A percentile compares a stretch with the other conserved stretches of the same genome.
These are phyloP conservation scores for Rubus parviflorus DNA, from an alignment of 306 rosid genomes.

Conservation along the genomic window DNA sequence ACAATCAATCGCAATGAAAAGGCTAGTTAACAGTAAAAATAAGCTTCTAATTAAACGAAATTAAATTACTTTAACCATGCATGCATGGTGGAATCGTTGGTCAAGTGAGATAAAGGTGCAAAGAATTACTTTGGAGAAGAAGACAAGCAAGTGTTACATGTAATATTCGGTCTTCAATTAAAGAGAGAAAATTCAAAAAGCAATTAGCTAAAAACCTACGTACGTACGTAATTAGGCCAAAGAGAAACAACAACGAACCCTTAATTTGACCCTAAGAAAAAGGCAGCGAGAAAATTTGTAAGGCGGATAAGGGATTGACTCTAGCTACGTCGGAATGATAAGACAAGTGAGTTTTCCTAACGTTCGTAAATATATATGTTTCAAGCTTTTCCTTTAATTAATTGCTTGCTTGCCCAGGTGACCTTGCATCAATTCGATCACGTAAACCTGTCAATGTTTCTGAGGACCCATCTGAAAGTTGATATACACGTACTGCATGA, in stretches of 20 bases:
- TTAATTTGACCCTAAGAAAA: not conserved
- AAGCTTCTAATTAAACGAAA: too few relatives aligned
- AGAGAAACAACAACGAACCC: not conserved
- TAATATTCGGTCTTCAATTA: not conserved
- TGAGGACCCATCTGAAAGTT: not conserved
- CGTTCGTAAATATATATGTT: not conserved
- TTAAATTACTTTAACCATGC: not conserved
- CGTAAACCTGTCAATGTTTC: not conserved
- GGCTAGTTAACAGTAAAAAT: too few relatives aligned
- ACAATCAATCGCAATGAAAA: too few relatives aligned
- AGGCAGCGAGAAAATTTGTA: not conserved
- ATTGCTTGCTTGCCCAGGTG: constrained; percentile 5
- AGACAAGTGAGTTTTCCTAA: not conserved
- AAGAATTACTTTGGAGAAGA: not conserved
- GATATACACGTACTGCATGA: not conserved
- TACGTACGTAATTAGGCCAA: not conserved
- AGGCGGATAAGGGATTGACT: constrained; percentile 13
- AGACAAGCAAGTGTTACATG: not conserved
- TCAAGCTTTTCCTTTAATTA: not conserved
- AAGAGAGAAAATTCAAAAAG: not conserved
- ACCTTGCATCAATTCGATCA: not conserved
- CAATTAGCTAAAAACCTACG: not conserved
- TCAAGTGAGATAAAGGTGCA: not conserved
- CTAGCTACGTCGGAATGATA: constrained; percentile 13
- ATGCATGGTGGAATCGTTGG: not conserved